Evolutionary conservation across 768 basidiomycete genomes (phyloP).

Genomic region (Kondoa malvinella): DNA sequence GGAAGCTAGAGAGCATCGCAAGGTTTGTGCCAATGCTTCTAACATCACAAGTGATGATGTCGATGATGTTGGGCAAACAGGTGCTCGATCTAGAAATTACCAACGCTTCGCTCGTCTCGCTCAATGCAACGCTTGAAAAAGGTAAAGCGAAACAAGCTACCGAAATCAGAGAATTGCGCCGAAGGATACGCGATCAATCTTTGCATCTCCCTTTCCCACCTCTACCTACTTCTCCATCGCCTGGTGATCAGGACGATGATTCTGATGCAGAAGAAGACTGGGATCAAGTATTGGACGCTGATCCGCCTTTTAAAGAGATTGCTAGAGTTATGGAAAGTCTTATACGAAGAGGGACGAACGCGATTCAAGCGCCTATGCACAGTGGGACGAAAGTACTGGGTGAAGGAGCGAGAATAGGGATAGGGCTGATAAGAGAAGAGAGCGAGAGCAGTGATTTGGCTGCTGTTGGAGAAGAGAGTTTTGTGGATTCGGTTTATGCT

Average conservation of each 20-base stretch:
- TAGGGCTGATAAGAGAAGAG: background rate
- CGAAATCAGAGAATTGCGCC: slow-evolving; percentile 68
- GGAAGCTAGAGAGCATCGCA: slow-evolving; percentile 8
- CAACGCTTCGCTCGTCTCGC: slow-evolving; percentile 64
- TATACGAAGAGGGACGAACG: slow-evolving; percentile 36
- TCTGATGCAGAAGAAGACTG: slow-evolving; percentile 35
- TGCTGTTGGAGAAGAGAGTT: background rate
- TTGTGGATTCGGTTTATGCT: background rate
- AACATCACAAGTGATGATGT: background rate
- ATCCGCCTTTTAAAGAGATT: slow-evolving; percentile 44
- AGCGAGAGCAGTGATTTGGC: background rate
- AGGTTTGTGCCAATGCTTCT: background rate
- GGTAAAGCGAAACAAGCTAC: slow-evolving; percentile 61
- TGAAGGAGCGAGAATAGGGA: background rate
- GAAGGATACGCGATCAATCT: slow-evolving; percentile 51
- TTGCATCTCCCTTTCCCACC: slow-evolving; percentile 34
- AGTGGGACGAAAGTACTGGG: background rate
- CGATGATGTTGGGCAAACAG: slow-evolving; percentile 33
- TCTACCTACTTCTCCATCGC: slow-evolving; percentile 31
- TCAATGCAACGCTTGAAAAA: slow-evolving; percentile 66
- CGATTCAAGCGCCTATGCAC: slow-evolving; percentile 26
- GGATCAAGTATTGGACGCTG: slow-evolving; percentile 28
- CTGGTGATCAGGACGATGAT: slow-evolving; percentile 31
- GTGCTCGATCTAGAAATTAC: slow-evolving; percentile 85
- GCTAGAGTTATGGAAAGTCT: slow-evolving; percentile 48